Evolutionary conservation across 2,329 filamentous ascomycete species (phyloP), one percentile per base, ranked within the genome.

Genomic region (Beauveria scarabaeidicola): DNA sequence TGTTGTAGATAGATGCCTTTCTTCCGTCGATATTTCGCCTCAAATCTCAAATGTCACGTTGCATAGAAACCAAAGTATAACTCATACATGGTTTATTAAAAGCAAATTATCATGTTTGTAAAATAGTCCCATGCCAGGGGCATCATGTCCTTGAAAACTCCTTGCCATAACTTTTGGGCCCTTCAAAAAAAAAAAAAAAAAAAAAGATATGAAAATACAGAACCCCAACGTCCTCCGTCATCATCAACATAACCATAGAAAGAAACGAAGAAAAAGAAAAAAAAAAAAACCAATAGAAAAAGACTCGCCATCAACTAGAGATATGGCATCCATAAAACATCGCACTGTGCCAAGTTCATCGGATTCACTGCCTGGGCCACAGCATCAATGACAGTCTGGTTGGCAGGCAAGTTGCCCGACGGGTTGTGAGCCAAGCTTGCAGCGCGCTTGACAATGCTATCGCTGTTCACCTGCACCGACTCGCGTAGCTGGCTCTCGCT

Each of bases 301-400:
- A 19, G 3, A n/a, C 7, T 5, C 8, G 17, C 23, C 25, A 54
- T 50, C 38, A 11, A 29, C 62, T 79, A 97, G 69, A 97, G 77
- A 77, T 96, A 99, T 25, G 91, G 88, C 93, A 97, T 97, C 91
- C 94, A 99, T 67, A 99, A 77, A 61, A 92, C 86, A 78, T 99
- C 94, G 69, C 89, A 92, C 73, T 90, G 84, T 48, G 89, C 87
- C 74, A 99, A 73, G 72, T 94, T 91, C 77, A 90, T 86, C 1
- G 94, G 94, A 74, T 96, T 95, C 17, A 96, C 92, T 1, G 93
- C 91, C 76, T 88, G 88, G n/a, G 89, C 89, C 63, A 99, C 89
- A 63, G 95, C 76, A 74, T 99, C 94, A 69, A 99, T 93, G 32
- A 96, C 91, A 44, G 93, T 97, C 80, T 99, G 94, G 73, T 96